Percentiles rank a stretch among this genome's conserved stretches.
phyloP scores from a whole-genome alignment of 768 basidiomycete species.

The Suillus luteus region DNA sequence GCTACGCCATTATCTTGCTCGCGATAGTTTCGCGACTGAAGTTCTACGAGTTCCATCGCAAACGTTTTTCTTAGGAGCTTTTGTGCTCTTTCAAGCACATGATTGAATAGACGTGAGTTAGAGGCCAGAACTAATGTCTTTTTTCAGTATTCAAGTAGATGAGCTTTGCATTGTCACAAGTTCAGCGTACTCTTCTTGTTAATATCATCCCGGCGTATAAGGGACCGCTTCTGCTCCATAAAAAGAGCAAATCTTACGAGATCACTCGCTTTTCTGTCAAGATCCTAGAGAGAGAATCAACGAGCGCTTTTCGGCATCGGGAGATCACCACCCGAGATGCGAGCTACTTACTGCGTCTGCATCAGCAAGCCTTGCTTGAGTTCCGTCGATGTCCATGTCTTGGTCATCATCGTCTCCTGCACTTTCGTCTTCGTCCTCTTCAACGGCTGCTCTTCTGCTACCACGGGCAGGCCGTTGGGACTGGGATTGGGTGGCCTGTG shows the following conservation, averaged over 20 bases:
- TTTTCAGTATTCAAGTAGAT: background rate
- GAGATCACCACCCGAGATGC: background rate
- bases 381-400: constrained; percentile 37
- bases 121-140: constrained; percentile 48
- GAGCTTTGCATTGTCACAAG: background rate
- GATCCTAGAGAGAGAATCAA: constrained; percentile 46
- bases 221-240: constrained; percentile 66
- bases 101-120: constrained; percentile 59
- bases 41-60: constrained; percentile 84
- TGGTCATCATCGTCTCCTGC: constrained; percentile 24
- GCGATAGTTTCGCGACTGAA: constrained; percentile 59
- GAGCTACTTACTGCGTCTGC: constrained; percentile 22
- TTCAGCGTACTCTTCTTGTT: constrained; percentile 68
- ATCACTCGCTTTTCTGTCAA: constrained; percentile 64
- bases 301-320: background rate
- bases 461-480: constrained; percentile 37
- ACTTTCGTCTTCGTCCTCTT: constrained; percentile 39
- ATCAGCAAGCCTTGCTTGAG: constrained; percentile 28
- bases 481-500: constrained; percentile 42
- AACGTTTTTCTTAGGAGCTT: constrained; percentile 61
- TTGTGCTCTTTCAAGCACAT: constrained; percentile 67
- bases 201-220: constrained; percentile 81
- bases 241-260: constrained; percentile 84
- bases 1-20: constrained; percentile 27
- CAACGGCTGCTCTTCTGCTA: constrained; percentile 25